A percentile compares a stretch with the other conserved stretches of the same genome.
These are phyloP conservation scores for Nepenthes alata DNA, from an alignment of 179 eudicot species.

Conservation along the genomic window DNA sequence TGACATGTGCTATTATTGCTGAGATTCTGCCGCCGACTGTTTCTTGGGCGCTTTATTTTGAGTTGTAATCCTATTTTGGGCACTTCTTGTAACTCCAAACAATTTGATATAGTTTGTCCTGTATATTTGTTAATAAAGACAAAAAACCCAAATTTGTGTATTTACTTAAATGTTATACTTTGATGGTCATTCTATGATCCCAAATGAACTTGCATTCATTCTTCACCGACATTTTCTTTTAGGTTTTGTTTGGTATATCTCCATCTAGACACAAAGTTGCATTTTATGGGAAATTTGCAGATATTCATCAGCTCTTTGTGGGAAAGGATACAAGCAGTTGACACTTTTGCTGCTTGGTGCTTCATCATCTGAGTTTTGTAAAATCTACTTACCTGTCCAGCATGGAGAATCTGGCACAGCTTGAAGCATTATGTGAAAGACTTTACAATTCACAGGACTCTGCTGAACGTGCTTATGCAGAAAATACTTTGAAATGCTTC, in stretches of 20 bases:
- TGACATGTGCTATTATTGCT: constrained; percentile 22
- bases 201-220: constrained; percentile 12
- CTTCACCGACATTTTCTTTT: constrained; percentile 8
- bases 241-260: constrained; percentile 14
- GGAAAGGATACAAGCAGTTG: constrained; percentile 17
- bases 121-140: constrained; percentile 14
- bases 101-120: constrained; percentile 16
- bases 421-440: constrained; percentile 91
- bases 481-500: constrained; percentile 71
- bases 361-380: constrained; percentile 11
- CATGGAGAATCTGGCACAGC: constrained; percentile 84
- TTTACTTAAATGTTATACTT: constrained; percentile 1
- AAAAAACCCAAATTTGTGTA: constrained; percentile 17
- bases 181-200: not conserved
- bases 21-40: constrained; percentile 25
- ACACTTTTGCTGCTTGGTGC: constrained; percentile 14
- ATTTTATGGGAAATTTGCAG: constrained; percentile 35
- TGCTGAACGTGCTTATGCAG: constrained; percentile 86
- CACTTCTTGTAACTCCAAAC: constrained; percentile 34
- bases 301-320: constrained; percentile 18
- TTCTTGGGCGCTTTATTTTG: constrained; percentile 20
- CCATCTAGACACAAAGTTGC: constrained; percentile 31
- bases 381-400: constrained; percentile 18
- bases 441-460: constrained; percentile 90
- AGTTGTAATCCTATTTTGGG: constrained; percentile 37